These are phyloP conservation scores for Wallemia mellicola DNA, from an alignment of 1,284 basidiomycete species.

Conservation along the genomic window DNA sequence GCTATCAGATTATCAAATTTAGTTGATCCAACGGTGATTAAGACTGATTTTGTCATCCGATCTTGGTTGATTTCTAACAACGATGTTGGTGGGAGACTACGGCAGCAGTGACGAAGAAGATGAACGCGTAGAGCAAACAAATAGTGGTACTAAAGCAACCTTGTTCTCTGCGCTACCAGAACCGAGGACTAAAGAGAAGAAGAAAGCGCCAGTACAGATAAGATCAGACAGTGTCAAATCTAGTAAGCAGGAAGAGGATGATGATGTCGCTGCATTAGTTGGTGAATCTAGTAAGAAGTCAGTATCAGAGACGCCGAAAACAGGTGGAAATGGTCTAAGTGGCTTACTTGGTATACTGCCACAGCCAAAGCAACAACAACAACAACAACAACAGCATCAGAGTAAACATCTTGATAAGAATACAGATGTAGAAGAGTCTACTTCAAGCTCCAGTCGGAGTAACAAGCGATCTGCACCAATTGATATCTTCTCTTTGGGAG, in stretches of 20 bases:
- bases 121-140: not conserved
- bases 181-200: not conserved
- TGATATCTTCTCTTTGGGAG: not conserved
- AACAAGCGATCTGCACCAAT: not conserved
- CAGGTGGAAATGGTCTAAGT: not conserved
- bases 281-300: not conserved
- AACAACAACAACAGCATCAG: not conserved
- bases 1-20: not conserved
- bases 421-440: not conserved
- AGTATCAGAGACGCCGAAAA: not conserved
- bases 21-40: not conserved
- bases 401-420: too few relatives aligned
- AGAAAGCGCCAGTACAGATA: not conserved
- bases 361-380: not conserved
- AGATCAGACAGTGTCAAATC: not conserved
- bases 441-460: not conserved
- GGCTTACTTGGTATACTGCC: not conserved
- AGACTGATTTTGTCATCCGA: not conserved
- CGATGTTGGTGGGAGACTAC: not conserved
- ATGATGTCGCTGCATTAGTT: not conserved
- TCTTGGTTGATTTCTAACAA: not conserved
- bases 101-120: not conserved
- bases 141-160: too few relatives aligned
- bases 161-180: not conserved
- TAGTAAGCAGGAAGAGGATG: not conserved